Evolutionary conservation across 345 rosid genomes (phyloP), one percentile per base, ranked within the genome.

Genomic region (Microcos paniculata): DNA sequence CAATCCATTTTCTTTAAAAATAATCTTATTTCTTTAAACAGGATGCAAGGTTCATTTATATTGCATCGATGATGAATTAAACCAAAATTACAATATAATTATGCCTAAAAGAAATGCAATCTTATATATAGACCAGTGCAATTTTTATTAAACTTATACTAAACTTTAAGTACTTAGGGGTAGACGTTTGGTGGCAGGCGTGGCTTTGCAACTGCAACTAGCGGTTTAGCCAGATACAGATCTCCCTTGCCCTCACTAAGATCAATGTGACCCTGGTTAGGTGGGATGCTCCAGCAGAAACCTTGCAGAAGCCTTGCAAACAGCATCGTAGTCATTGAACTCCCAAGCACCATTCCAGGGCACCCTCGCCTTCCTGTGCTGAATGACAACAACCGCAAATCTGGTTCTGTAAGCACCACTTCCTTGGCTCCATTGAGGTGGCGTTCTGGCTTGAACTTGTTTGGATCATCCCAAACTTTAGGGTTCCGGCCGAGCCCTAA

Each of bases 261-360:
- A 64, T 68, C 51, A 42, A 76, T 72, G 2, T 23, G 43, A 0
- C 74, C 18, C 2, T 35, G 2, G 8, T 53, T 23, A 1, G 66
- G 70, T 0, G 80, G 77, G 28, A 38, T 3, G 24, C 5, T 71
- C 84, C 84, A 84, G n/a, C n/a, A 6, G 43, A 81, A 84, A 11
- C 70, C 77, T n/a, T 81, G 84, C 30, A 84, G 56, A 57, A 82
- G 75, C 72, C 87, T 80, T 0, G 85, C 82, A 7, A 82, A 76
- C 0, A 78, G 71, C 84, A 85, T 82, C 9, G 74, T 59, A 2
- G 83, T 63, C 76, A 85, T 80, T 1, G 74, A 23, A 42, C 83
- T 82, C 28, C 86, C 84, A 1, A 85, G 80, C 9, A 73, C 1
- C 1, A 76, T 15, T 2, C 43, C 21, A 8, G 23, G 13, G 42